Evolutionary conservation across 352 stramenopile genomes (phyloP), one percentile per base, ranked within the genome.

Genomic region (Phytophthora capsici): DNA sequence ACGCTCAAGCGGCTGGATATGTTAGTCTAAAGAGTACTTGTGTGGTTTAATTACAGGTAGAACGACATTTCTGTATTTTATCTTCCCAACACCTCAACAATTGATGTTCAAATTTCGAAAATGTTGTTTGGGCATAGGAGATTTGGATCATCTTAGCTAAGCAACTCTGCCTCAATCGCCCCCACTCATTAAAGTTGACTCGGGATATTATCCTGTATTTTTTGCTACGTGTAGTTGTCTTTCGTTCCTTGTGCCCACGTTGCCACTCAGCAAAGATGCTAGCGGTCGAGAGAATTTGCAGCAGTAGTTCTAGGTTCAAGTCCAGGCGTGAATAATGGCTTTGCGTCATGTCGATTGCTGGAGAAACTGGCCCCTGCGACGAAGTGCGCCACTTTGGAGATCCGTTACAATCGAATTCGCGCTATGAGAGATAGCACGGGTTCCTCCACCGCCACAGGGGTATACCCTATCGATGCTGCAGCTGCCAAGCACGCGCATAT

Each of bases 331-430:
- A 34, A 34, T 34, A 34, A 34, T 34, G 10, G 28, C 28, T 34
- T 34, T 4, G 28, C 28, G 7, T 34, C 28, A 34, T 34, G 8
- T 34, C 28, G 28, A 43, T 14, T 28, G 34, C 51, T 30, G 52
- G 38, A 51, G 6, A 50, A 50, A 36, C 22, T 50, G 13, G 44
- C 23, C 44, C 22, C 44, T 50, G 44, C 17, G 12, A 40, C 34
- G 51, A 30, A 43, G n/a, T 30, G 17, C n/a, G 17, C 37, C 51
- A 40, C 52, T 38, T 38, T 25, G 7, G 6, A 6, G 44, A 19
- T 38, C 45, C 34, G 45, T 63, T 63, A 63, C 45, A 57, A 43
- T 30, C 13, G 44, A 55, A 63, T 49, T 63, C 25, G 56, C 45
- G 23, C 45, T 45, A 63, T 57, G 56, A 34, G 56, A 37, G 56